Evolutionary conservation across 2,329 filamentous ascomycete species (phyloP).

Genomic region (Xylaria sp.): DNA sequence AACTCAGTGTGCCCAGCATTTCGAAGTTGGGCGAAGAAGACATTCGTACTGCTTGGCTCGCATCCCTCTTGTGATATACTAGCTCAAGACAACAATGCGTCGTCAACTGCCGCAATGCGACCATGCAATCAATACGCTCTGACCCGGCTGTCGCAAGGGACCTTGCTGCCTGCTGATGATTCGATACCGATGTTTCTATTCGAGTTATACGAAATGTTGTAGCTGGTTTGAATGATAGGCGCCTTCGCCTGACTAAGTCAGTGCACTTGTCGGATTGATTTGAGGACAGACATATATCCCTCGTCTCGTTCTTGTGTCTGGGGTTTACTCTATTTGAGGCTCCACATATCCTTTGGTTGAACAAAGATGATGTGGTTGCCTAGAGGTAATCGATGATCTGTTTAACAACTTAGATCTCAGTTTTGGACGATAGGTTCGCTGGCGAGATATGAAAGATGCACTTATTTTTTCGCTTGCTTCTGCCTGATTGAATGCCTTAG

Average conservation of each 20-base stretch:
- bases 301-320: not conserved
- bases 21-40: not conserved
- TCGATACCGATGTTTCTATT: not conserved
- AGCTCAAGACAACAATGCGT: not conserved
- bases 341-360: not conserved
- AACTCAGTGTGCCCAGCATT: not conserved
- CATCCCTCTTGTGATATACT: not conserved
- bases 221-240: not conserved
- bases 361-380: not conserved
- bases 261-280: not conserved
- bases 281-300: not conserved
- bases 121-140: not conserved
- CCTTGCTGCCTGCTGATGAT: not conserved
- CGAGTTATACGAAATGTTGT: not conserved
- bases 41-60: not conserved
- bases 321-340: not conserved
- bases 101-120: not conserved
- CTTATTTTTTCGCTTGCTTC: not conserved
- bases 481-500: slow-evolving; percentile 1
- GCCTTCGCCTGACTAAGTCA: not conserved
- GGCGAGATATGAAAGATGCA: not conserved
- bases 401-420: not conserved
- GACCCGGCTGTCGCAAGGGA: not conserved
- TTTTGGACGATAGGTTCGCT: not conserved
- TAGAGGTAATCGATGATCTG: not conserved